Evolutionary conservation across 257 asterid species (phyloP), one percentile per base, ranked within the genome.

Genomic region (Capsicum rhomboideum): DNA sequence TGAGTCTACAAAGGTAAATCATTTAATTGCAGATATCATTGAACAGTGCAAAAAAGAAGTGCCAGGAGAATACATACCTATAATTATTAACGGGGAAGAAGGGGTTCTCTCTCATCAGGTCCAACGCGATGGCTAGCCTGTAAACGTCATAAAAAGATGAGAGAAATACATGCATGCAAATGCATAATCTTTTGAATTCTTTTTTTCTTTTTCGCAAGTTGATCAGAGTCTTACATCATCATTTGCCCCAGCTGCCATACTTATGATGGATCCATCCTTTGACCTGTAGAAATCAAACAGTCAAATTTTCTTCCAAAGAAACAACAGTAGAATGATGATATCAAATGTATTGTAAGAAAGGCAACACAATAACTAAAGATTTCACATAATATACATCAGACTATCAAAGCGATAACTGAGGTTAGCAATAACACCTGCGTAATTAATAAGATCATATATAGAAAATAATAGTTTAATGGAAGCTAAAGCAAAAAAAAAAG

Each of bases 231-330:
- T 82, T 89, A 94, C 99, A 88, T 97, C 99, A 58, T 95, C 97
- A 83, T 92, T 90, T 46, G 98, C 98, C 58, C 97, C 99, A 34
- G 99, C 97, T 21, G 97, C 90, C 91, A 97, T 93, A 80, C 95
- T 88, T 83, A 97, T 86, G 87, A 97, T 92, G 84, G 97, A 91
- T 54, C 89, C 66, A 79, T 95, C 99, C 92, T 86, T 91, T 1
- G 92, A 89, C 91, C 98, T 94, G 93, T 80, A 87, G 84, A 80
- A 54, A 56, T 54, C 34, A 81, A 81, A 84, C 55, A 58, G 66
- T 55, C 82, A 89, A 42, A 77, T 8, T 77, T 77, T 50, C 8
- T 77, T 49, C 37, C 40, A 50, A 50, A 4, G 82, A 28, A 77
- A 10, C 2, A 50, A 28, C 44, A 77, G 44, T 16, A 77, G 61